These are phyloP conservation scores for Lentithecium fluviatile DNA, from an alignment of 495 filamentous ascomycete genomes.

Conservation along the genomic window DNA sequence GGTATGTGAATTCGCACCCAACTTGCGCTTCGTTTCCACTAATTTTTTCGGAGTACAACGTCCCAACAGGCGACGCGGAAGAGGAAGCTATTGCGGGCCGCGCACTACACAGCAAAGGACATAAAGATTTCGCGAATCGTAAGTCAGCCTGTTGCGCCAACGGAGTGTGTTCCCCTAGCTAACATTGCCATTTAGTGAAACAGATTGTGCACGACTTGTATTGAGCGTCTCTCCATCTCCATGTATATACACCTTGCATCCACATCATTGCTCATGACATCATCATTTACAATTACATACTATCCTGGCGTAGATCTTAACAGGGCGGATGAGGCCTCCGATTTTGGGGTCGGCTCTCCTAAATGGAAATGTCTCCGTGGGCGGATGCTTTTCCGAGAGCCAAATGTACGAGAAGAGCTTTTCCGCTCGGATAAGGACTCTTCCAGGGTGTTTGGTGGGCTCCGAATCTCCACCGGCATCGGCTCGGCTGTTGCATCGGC, in stretches of 20 bases:
- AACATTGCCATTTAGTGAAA: conserved; percentile 19
- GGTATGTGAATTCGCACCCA: conserved; percentile 3
- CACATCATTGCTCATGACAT: neutral
- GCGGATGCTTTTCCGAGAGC: no score
- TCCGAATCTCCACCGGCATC: conserved; percentile 23
- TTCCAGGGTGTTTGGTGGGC: neutral
- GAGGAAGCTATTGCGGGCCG: conserved; percentile 31
- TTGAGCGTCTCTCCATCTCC: neutral
- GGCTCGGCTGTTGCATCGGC: conserved; percentile 25
- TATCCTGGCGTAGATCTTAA: neutral
- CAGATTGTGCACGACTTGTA: conserved; percentile 29
- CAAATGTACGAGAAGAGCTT: neutral
- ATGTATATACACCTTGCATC: neutral
- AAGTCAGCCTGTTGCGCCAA: no score
- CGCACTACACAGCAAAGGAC: conserved; percentile 31
- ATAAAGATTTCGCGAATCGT: conserved; percentile 30
- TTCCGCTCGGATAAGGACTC: conserved; percentile 16
- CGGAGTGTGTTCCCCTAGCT: no score
- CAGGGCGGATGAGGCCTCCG: neutral
- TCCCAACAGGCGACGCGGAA: conserved; percentile 31
- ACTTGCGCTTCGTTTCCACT: neutral
- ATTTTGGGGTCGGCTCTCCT: no score
- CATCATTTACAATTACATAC: neutral
- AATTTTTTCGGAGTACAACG: conserved; percentile 20
- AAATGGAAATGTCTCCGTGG: no score